These are phyloP conservation scores for Murraya koenigii DNA, from an alignment of 345 rosid species.

Conservation along the genomic window DNA sequence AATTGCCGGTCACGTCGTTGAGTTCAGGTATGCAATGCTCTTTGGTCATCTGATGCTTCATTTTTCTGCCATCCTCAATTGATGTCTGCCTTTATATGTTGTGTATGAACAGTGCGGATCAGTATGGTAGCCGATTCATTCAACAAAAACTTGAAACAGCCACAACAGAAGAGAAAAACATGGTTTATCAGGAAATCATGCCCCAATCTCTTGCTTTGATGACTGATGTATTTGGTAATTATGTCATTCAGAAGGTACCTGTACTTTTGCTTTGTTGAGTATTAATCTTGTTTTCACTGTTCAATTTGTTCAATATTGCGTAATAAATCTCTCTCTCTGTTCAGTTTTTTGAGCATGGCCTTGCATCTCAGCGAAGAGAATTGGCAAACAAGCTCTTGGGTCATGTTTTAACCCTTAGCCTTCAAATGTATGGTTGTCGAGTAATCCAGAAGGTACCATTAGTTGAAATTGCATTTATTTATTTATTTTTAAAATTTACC, in stretches of 20 bases:
- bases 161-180: slow-evolving; percentile 49
- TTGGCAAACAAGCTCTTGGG: slow-evolving; percentile 49
- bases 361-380: slow-evolving; percentile 54
- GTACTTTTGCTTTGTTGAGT: slow-evolving; percentile 1
- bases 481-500: background rate
- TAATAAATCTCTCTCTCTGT: background rate
- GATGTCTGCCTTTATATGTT: background rate
- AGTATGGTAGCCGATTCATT: slow-evolving; percentile 66
- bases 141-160: slow-evolving; percentile 68
- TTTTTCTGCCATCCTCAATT: slow-evolving; percentile 1
- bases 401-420: slow-evolving; percentile 56
- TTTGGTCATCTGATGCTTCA: background rate
- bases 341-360: slow-evolving; percentile 73
- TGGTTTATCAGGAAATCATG: slow-evolving; percentile 62
- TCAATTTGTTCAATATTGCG: background rate
- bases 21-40: slow-evolving; percentile 51
- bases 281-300: background rate
- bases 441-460: slow-evolving; percentile 62
- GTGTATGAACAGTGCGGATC: slow-evolving; percentile 57
- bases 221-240: slow-evolving; percentile 76
- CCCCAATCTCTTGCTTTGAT: slow-evolving; percentile 58
- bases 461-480: background rate
- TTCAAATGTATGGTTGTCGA: slow-evolving; percentile 72
- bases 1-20: slow-evolving; percentile 69
- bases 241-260: slow-evolving; percentile 64